These are phyloP conservation scores for Puccinia triticina DNA, from an alignment of 1,284 basidiomycete genomes.

Conservation along the genomic window DNA sequence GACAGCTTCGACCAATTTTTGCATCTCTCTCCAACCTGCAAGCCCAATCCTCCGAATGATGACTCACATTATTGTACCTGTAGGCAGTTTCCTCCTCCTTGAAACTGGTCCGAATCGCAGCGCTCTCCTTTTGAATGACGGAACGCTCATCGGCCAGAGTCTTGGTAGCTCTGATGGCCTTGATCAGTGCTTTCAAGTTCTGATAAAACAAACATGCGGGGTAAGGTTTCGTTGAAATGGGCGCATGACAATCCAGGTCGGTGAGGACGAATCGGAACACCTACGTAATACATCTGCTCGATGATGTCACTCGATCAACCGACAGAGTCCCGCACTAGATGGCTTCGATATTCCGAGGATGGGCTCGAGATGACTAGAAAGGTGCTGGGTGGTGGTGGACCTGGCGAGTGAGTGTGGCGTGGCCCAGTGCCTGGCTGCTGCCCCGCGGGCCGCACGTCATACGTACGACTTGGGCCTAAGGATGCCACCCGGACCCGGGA, in stretches of 20 bases:
- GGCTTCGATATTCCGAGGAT: not conserved
- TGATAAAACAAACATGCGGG: conserved; percentile 53
- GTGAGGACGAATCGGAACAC: not conserved
- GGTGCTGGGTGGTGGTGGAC: conserved; percentile 3
- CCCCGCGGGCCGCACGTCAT: no score
- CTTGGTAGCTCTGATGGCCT: conserved; percentile 66
- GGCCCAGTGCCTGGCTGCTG: no score
- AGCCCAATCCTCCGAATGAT: not conserved
- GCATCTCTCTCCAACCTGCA: not conserved
- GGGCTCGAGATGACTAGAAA: not conserved
- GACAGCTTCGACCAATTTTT: not conserved
- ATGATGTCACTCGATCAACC: not conserved
- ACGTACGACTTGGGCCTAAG: no score
- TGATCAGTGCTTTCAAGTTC: conserved; percentile 62
- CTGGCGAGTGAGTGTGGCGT: no score
- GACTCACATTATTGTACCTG: conserved; percentile 53
- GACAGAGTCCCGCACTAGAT: not conserved
- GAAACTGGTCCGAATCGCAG: conserved; percentile 95
- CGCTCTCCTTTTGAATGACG: conserved; percentile 97
- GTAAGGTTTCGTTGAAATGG: not conserved
- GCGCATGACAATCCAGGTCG: not conserved
- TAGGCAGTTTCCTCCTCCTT: conserved; percentile 73
- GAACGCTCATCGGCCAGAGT: conserved; percentile 97
- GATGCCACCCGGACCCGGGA: no score
- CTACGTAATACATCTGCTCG: conserved; percentile 24